Conservation (phyloP, 306 rosid genomes). For the Quillaja saponaria region DNA sequence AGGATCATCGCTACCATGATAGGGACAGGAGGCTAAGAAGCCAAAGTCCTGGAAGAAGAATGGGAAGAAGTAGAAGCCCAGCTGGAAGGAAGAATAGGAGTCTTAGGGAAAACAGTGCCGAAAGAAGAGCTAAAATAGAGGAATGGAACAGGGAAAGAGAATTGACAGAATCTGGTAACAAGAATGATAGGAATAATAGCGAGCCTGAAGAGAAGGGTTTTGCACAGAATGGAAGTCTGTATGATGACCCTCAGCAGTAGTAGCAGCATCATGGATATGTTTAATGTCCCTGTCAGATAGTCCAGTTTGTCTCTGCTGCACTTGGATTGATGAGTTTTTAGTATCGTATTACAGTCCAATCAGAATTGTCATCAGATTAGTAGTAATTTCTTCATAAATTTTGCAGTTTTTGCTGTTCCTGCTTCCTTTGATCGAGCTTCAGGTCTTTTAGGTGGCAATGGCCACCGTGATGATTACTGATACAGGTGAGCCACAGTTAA, state of each 20-base stretch:
- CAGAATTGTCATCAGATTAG: slow-evolving; percentile 26
- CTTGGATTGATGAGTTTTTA: slow-evolving; percentile 24
- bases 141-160: slow-evolving; percentile 95
- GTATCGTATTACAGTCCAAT: slow-evolving; percentile 17
- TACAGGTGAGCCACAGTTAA: slow-evolving; percentile 42
- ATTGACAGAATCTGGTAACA: slow-evolving; percentile 44
- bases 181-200: slow-evolving; percentile 33
- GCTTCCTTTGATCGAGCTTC: slow-evolving; percentile 34
- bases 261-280: slow-evolving; percentile 31
- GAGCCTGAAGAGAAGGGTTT: slow-evolving; percentile 44
- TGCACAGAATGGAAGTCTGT: slow-evolving; percentile 50
- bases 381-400: slow-evolving; percentile 38
- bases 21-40: slow-evolving; percentile 77
- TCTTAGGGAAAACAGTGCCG: slow-evolving; percentile 88
- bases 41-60: slow-evolving; percentile 88
- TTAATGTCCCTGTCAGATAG: slow-evolving; percentile 14
- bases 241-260: slow-evolving; percentile 47
- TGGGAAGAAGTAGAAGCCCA: slow-evolving; percentile 85
- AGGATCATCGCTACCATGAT: slow-evolving; percentile 64
- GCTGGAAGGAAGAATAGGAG: slow-evolving; percentile 67
- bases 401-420: slow-evolving; percentile 43
- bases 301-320: slow-evolving; percentile 44
- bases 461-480: slow-evolving; percentile 35
- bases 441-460: slow-evolving; percentile 23
- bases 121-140: slow-evolving; percentile 95